Base-by-base conservation (phyloP, 441 rosid genomes). In the Manihot esculenta region DNA sequence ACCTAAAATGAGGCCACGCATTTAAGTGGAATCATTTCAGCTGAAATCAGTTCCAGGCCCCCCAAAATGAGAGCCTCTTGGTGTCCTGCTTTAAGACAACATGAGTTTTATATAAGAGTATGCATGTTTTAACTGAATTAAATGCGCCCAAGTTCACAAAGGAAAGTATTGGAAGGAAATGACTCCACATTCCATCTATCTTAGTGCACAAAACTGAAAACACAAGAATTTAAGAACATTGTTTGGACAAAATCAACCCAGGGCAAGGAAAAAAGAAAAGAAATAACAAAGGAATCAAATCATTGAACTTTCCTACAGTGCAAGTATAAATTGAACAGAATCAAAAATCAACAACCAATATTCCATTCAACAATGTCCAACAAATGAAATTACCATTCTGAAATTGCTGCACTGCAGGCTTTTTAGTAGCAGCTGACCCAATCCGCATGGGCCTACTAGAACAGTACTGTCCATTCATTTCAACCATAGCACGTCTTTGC, bases 1-100 rank as follows among this genome's bases (percentile, higher is more conserved):
- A 91, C 97, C 97, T 91, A 91, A 90, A 88, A 87, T 88, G 96
- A 91, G 91, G 97, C 95, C 98, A 94, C 89, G 93, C 82, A 88
- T 84, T 83, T 82, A 88, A 89, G 93, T 90, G 96, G 94, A 83
- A 87, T 90, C 97, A 94, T 91, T 91, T 88, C 92, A 87, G 88
- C 96, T 81, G 96, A 85, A 83, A 75, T 87, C 87, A 88, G 93
- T 91, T 89, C 90, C 96, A 88, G 94, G 96, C 88, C 87, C 94
- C 89, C 88, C 84, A 87, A 84, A 88, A 86, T 83, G 93, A 91
- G 98, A 93, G 96, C 96, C 97, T 85, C 97, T 88, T 75, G 89
- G 83, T 79, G 84, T 86, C 99, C 97, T 94, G 97, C 90, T 94
- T 92, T 89, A 86, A 92, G 91, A 92, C 88, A 92, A 94, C 89